These are phyloP conservation scores for Cyberlindnera maclurae DNA, from an alignment of 805 yeast species.

Conservation along the genomic window DNA sequence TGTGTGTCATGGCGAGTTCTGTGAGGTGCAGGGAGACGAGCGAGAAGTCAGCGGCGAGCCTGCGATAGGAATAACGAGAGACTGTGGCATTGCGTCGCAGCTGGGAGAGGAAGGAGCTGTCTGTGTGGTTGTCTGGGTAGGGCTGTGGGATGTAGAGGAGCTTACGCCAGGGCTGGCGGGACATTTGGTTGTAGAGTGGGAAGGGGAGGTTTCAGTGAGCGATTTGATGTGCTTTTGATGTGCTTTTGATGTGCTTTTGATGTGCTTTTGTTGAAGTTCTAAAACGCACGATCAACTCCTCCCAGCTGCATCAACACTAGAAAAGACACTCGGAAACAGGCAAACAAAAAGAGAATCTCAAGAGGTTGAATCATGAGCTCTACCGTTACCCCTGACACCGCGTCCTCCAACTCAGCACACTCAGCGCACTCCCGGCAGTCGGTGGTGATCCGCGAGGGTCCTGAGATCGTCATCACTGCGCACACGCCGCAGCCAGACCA, in stretches of 20 bases:
- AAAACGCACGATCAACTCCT: too few relatives aligned
- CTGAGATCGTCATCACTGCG: background rate
- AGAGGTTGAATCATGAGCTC: too few relatives aligned
- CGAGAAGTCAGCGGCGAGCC: slow-evolving; percentile 64
- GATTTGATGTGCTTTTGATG: too few relatives aligned
- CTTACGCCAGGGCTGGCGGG: slow-evolving; percentile 58
- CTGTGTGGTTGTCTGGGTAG: slow-evolving; percentile 89
- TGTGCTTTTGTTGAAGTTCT: too few relatives aligned
- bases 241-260: too few relatives aligned
- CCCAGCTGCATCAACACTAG: too few relatives aligned
- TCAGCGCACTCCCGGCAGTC: background rate
- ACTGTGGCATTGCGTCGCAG: slow-evolving; percentile 73
- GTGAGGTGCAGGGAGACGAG: slow-evolving; percentile 61
- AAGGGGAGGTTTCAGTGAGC: background rate
- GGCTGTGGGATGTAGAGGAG: slow-evolving; percentile 79
- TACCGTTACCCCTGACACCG: too few relatives aligned
- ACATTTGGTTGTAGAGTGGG: background rate
- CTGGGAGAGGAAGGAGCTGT: slow-evolving; percentile 72
- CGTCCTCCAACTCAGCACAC: background rate
- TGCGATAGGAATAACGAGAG: slow-evolving; percentile 52
- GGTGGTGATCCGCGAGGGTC: background rate
- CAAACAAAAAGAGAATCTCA: too few relatives aligned
- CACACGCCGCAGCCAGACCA: background rate
- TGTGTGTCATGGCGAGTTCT: slow-evolving; percentile 52
- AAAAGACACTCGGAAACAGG: too few relatives aligned